Base-by-base conservation (phyloP, 768 basidiomycete species). In the Gyrodon lividus region DNA sequence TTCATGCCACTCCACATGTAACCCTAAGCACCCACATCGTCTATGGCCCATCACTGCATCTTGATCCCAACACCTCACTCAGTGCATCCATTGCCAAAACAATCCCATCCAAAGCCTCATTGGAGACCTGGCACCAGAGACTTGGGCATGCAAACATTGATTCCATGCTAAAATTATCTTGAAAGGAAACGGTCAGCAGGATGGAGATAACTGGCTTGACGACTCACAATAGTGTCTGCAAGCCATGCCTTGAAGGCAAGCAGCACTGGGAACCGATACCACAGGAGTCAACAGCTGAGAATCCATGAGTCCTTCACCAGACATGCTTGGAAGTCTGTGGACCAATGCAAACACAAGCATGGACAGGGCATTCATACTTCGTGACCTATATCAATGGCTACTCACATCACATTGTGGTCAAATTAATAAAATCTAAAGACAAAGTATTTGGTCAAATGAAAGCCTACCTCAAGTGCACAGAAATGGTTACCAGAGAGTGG, bases 311-410 rank as follows among this genome's bases (percentile, higher is more conserved):
- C 1, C 45, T 43, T 1, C 31, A 26, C 47, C 40, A 22, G 12
- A 53, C n/a, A 23, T 63, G 55, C 45, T 55, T 52, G 0, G 62
- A 67, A 22, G 31, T 67, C 1, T 65, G 61, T 34, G 55, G 66
- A 5, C 58, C 56, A 3, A 50, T 62, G 46, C 44, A 56, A 13
- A 59, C 43, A 0, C 30, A 44, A 1, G 55, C 57, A 0, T 22
- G 38, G 17, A n/a, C n/a, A n/a, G n/a, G n/a, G n/a, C n/a, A n/a
- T n/a, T n/a, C n/a, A n/a, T n/a, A n/a, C n/a, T n/a, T n/a, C n/a
- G n/a, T n/a, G n/a, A n/a, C n/a, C n/a, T n/a, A n/a, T n/a, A n/a
- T n/a, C n/a, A n/a, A n/a, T n/a, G n/a, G n/a, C n/a, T n/a, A n/a
- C n/a, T n/a, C n/a, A n/a, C n/a, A n/a, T n/a, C n/a, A n/a, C n/a